phyloP scores from a whole-genome alignment of 2,329 filamentous ascomycete genomes.

The Fusarium nisikadoi region DNA sequence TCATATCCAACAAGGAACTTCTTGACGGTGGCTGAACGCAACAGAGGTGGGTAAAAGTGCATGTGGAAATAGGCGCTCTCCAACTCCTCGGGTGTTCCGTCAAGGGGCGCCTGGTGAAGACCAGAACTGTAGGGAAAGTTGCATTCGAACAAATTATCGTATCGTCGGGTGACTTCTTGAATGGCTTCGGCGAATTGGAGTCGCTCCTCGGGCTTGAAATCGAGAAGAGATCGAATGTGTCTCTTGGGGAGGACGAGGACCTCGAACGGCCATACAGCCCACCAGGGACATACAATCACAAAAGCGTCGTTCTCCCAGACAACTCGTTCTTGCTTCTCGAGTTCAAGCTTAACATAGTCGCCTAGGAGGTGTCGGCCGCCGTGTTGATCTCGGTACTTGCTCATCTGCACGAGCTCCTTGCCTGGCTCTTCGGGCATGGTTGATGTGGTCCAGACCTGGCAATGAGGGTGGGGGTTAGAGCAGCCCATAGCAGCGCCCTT shows the following conservation, averaged over 20 bases:
- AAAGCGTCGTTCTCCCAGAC: constrained; percentile 90
- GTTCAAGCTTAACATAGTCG: constrained; percentile 88
- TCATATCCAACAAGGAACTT: constrained; percentile 98
- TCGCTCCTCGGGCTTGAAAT: constrained; percentile 78
- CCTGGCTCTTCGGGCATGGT: constrained; percentile 89
- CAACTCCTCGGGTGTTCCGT: constrained; percentile 82
- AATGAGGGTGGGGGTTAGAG: constrained; percentile 97
- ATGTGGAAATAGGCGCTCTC: constrained; percentile 93
- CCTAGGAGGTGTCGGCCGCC: constrained; percentile 79
- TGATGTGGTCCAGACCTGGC: constrained; percentile 95
- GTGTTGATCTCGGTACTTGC: constrained; percentile 80
- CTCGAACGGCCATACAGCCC: constrained; percentile 98
- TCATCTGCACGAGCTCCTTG: constrained; percentile 80
- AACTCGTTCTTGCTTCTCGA: constrained; percentile 82
- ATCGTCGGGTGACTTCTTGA: constrained; percentile 87
- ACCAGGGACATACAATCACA: constrained; percentile 93
- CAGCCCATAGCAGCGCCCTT: constrained; percentile 98
- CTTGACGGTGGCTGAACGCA: constrained; percentile 90
- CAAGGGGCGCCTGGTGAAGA: constrained; percentile 92
- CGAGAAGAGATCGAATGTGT: constrained; percentile 86
- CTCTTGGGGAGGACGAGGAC: constrained; percentile 87
- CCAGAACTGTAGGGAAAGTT: constrained; percentile 98
- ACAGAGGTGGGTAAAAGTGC: constrained; percentile 95
- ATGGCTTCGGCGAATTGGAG: constrained; percentile 82
- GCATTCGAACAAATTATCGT: constrained; percentile 97